Percentiles rank a stretch among this genome's conserved stretches.
Conservation (phyloP, 371 early-diverging fungal species). For the Mucor circinelloides region DNA sequence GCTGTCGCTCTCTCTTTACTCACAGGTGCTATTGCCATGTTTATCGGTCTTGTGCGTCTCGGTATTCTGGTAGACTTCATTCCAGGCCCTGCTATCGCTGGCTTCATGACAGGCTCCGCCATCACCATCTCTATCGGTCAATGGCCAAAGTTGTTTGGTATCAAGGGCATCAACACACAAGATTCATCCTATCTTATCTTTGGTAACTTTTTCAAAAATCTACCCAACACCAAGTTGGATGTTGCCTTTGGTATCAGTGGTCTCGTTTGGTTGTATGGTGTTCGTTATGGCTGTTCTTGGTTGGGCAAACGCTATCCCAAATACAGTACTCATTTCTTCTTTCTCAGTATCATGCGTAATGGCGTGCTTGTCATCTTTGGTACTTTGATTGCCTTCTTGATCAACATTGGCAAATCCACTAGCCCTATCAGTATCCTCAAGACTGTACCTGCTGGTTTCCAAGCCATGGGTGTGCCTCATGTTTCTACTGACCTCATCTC, state of each 20-base stretch:
- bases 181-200: slow-evolving; percentile 60
- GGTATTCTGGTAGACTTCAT: slow-evolving; percentile 92
- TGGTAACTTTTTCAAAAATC: slow-evolving; percentile 51
- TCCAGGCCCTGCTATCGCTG: slow-evolving; percentile 71
- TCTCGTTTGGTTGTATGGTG: slow-evolving; percentile 52
- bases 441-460: slow-evolving; percentile 72
- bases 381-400: slow-evolving; percentile 47
- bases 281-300: slow-evolving; percentile 43
- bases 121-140: slow-evolving; percentile 82
- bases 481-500: slow-evolving; percentile 42
- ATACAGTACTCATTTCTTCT: slow-evolving; percentile 43
- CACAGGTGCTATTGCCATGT: slow-evolving; percentile 64
- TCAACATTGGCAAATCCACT: slow-evolving; percentile 43
- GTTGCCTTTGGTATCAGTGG: slow-evolving; percentile 56
- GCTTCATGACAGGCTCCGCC: slow-evolving; percentile 81
- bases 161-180: slow-evolving; percentile 65
- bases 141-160: slow-evolving; percentile 74
- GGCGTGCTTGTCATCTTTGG: slow-evolving; percentile 51
- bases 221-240: slow-evolving; percentile 54
- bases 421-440: slow-evolving; percentile 65
- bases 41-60: slow-evolving; percentile 76
- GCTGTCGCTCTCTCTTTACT: slow-evolving; percentile 63
- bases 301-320: slow-evolving; percentile 47
- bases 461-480: slow-evolving; percentile 58
- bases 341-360: slow-evolving; percentile 57